Evolutionary conservation across 2,329 filamentous ascomycete species (phyloP).

Genomic region (Aschersonia sp.): DNA sequence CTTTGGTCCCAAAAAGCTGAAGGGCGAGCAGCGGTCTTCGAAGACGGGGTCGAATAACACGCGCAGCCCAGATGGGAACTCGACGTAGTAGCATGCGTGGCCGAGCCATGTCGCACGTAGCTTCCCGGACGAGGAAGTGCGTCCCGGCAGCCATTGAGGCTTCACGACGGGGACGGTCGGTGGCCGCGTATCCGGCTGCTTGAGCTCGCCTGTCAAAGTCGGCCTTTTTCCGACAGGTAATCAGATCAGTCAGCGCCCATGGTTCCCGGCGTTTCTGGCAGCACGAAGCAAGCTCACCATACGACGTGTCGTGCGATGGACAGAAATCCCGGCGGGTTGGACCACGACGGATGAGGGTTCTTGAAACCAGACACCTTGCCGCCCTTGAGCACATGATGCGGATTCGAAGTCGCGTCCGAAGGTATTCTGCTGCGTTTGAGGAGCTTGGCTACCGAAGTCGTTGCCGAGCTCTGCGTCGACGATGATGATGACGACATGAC

Average conservation of each 20-base stretch:
- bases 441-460: not conserved
- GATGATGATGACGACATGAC: no score
- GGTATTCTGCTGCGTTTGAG: slow-evolving; percentile 16
- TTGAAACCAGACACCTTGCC: slow-evolving; percentile 28
- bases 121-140: slow-evolving; percentile 32
- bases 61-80: slow-evolving; percentile 74
- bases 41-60: slow-evolving; percentile 82
- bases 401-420: slow-evolving; percentile 26
- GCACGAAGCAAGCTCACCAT: slow-evolving; percentile 14
- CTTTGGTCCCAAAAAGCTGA: slow-evolving; percentile 56
- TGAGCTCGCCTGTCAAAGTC: slow-evolving; percentile 23
- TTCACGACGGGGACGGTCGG: slow-evolving; percentile 52
- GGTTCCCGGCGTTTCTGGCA: not conserved
- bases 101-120: slow-evolving; percentile 89
- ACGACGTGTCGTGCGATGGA: slow-evolving; percentile 17
- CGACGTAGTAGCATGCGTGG: slow-evolving; percentile 86
- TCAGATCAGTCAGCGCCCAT: not conserved
- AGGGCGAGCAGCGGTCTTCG: slow-evolving; percentile 70
- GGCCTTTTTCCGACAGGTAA: slow-evolving; percentile 12
- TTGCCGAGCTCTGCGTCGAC: no score
- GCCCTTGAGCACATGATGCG: slow-evolving; percentile 31
- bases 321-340: slow-evolving; percentile 7
- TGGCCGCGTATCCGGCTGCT: slow-evolving; percentile 44
- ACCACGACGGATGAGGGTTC: slow-evolving; percentile 36
- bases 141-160: slow-evolving; percentile 50